Base-by-base conservation (phyloP, 257 asterid genomes). In the Scutellaria baicalensis region DNA sequence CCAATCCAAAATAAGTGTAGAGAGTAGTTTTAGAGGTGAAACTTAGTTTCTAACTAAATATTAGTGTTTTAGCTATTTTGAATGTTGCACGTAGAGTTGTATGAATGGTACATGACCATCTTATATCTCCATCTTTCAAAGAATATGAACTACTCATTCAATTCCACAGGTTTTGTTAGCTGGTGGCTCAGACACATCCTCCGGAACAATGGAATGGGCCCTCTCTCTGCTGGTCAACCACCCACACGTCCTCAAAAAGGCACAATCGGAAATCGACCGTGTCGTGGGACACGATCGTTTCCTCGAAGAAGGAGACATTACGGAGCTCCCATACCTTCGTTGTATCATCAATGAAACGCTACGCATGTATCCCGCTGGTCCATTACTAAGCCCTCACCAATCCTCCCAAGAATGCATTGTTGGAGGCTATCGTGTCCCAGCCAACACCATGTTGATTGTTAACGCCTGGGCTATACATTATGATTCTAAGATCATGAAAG, bases 121-220 rank as follows among this genome's bases (percentile, higher is more conserved):
- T n/a, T n/a, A n/a, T n/a, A n/a, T n/a, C n/a, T n/a, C n/a, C n/a
- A n/a, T n/a, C n/a, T n/a, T 27, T 27, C 33, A 27, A 27, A 2
- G 5, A 27, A 27, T 23, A 23, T 23, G 31, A n/a, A n/a, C n/a
- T 23, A 23, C 0, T 47, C 10, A 16, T 0, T 51, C 1, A 18
- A 18, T 18, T 18, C 55, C 6, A 8, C 58, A 84, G 82, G 23
- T 75, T 31, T 14, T 84, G 64, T 65, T 84, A 9, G 16, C 64
- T n/a, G 89, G 86, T 0, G 89, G 87, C 4, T 80, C 84, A 4
- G 77, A 84, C 47, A 84, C 86, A 5, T 45, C 83, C 8, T 47
- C 83, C 4, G 50, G 59, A 8, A 82, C 89, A 0, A 21, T 75
- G 45, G 86, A 84, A 51, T 81, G 85, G 89, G 81, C 83, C 21